Evolutionary conservation across 2,329 filamentous ascomycete genomes (phyloP).

Genomic region (Xylariales sp.): DNA sequence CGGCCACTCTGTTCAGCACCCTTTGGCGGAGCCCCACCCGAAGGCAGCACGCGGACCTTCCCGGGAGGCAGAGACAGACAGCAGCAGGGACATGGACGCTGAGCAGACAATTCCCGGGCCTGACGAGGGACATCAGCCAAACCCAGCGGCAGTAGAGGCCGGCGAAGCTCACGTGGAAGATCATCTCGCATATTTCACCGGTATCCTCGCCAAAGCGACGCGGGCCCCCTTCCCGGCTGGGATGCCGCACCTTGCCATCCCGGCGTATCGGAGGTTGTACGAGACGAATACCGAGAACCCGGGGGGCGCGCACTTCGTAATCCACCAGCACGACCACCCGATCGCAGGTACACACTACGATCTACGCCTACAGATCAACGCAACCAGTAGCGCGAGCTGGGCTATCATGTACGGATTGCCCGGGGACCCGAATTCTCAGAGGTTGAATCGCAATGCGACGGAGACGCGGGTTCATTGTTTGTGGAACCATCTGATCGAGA

Average conservation of each 20-base stretch:
- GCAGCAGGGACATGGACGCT: neutral
- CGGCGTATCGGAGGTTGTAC: constrained; percentile 33
- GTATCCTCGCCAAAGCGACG: constrained; percentile 24
- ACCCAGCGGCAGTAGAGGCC: constrained; percentile 36
- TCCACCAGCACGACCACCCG: constrained; percentile 71
- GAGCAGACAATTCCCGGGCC: neutral
- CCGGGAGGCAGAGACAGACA: too few relatives aligned
- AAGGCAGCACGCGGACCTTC: too few relatives aligned
- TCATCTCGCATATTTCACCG: constrained; percentile 35
- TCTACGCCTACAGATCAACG: constrained; percentile 64
- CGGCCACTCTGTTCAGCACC: too few relatives aligned
- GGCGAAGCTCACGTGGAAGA: constrained; percentile 31
- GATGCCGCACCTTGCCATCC: constrained; percentile 29
- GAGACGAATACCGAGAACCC: constrained; percentile 23
- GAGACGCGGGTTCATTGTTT: constrained; percentile 59
- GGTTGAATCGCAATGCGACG: constrained; percentile 54
- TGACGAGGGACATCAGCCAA: constrained; percentile 14
- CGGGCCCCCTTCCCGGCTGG: constrained; percentile 16
- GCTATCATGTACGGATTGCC: constrained; percentile 60
- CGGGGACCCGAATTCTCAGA: constrained; percentile 49
- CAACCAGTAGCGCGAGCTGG: constrained; percentile 60
- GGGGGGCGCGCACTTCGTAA: constrained; percentile 54
- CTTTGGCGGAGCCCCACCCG: too few relatives aligned
- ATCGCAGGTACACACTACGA: constrained; percentile 66
- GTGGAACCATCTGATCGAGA: constrained; percentile 60